Evolutionary conservation across 495 filamentous ascomycete species (phyloP).

Genomic region (Cercophora newfieldiana): DNA sequence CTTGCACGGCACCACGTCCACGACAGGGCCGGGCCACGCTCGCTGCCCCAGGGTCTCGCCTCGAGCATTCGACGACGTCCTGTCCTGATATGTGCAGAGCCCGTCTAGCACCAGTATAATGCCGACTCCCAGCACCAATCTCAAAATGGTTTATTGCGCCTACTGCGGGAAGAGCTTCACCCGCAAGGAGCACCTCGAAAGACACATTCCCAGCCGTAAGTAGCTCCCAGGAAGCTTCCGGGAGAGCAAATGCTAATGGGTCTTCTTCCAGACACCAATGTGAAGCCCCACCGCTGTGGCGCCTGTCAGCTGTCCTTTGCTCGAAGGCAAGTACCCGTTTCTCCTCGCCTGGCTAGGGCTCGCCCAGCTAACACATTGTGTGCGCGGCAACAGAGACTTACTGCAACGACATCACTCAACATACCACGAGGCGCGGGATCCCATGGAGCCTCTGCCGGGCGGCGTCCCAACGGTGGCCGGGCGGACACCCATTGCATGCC

Average conservation of each 20-base stretch:
- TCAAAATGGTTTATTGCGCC: conserved; percentile 56
- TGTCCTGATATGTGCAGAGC: background rate
- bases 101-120: background rate
- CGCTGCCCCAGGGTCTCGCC: background rate
- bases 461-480: conserved; percentile 38
- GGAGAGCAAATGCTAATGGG: conserved; percentile 26
- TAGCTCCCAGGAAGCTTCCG: background rate
- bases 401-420: conserved; percentile 58
- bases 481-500: conserved; percentile 56
- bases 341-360: background rate
- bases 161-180: conserved; percentile 66
- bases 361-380: conserved; percentile 21
- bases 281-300: conserved; percentile 62
- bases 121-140: background rate
- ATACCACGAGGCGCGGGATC: conserved; percentile 48
- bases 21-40: background rate
- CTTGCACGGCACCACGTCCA: conserved; percentile 3
- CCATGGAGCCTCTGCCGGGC: conserved; percentile 42
- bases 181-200: conserved; percentile 65
- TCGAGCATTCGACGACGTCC: background rate
- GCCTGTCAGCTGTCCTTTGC: conserved; percentile 63
- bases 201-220: conserved; percentile 63
- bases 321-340: conserved; percentile 48
- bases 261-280: conserved; percentile 56
- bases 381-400: conserved; percentile 49